Percentiles rank a stretch among this genome's conserved stretches.
Conservation (phyloP, 2,329 filamentous ascomycete genomes). For the Hirsutella rhossiliensis region DNA sequence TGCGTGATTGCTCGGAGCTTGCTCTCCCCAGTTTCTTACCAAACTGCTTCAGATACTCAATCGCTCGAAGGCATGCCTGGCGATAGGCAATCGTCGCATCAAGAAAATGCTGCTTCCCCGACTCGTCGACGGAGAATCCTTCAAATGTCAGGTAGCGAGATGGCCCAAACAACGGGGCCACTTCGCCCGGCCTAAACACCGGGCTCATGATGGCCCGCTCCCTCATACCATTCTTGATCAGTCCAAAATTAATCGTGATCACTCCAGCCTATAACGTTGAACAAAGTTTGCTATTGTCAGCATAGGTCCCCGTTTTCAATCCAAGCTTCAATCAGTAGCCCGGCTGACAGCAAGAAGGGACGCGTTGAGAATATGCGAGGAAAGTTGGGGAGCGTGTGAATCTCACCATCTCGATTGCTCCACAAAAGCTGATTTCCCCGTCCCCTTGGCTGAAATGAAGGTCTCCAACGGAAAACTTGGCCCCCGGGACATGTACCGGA, state of each 20-base stretch:
- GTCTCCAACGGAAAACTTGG: slow-evolving; percentile 85
- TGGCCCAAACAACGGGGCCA: slow-evolving; percentile 79
- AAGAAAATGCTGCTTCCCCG: slow-evolving; percentile 81
- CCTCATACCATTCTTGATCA: slow-evolving; percentile 70
- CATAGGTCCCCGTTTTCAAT: too few species aligned
- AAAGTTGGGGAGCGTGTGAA: too few species aligned
- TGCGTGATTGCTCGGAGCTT: neutral
- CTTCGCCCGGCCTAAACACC: slow-evolving; percentile 76
- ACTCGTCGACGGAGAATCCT: slow-evolving; percentile 79
- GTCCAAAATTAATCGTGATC: slow-evolving; percentile 81
- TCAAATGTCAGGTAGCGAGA: slow-evolving; percentile 44
- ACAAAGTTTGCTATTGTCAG: too few species aligned
- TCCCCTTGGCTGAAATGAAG: slow-evolving; percentile 76
- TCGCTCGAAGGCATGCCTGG: slow-evolving; percentile 55
- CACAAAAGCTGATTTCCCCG: slow-evolving; percentile 81
- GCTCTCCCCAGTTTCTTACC: slow-evolving; percentile 7
- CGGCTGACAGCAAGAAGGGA: neutral
- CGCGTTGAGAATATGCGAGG: too few species aligned
- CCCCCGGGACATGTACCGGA: slow-evolving; percentile 74
- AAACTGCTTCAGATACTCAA: slow-evolving; percentile 24
- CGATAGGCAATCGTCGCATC: slow-evolving; percentile 80
- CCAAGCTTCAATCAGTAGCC: too few species aligned
- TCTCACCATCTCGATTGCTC: slow-evolving; percentile 72
- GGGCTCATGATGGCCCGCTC: slow-evolving; percentile 69
- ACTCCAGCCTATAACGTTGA: slow-evolving; percentile 50